Percentiles rank a stretch among this genome's conserved stretches.
These are phyloP conservation scores for Stramenopiles sp. DNA, from an alignment of 352 stramenopile genomes.

Conservation along the genomic window DNA sequence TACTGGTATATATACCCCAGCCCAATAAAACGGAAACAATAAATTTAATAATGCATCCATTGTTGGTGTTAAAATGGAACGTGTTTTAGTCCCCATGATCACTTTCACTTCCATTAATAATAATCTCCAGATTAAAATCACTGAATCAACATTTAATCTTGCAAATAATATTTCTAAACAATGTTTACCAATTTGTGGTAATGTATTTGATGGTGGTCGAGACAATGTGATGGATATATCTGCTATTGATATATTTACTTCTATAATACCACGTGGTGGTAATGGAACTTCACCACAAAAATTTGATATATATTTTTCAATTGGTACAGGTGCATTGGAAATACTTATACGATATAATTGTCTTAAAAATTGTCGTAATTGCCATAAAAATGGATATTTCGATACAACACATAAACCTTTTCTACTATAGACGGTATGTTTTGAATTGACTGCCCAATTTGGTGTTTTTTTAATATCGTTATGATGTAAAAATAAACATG, in stretches of 20 bases:
- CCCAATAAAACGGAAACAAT: constrained; percentile 77
- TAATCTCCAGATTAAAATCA: background rate
- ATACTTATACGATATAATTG: constrained; percentile 42
- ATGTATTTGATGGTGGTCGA: constrained; percentile 60
- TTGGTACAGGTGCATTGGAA: constrained; percentile 64
- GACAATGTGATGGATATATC: constrained; percentile 59
- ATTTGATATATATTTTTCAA: constrained; percentile 89
- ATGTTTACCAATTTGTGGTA: constrained; percentile 63
- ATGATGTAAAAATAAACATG: no score
- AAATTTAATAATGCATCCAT: constrained; percentile 67
- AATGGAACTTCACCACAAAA: constrained; percentile 84
- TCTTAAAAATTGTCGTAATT: constrained; percentile 24
- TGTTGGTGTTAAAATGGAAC: constrained; percentile 61
- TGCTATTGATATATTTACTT: constrained; percentile 61
- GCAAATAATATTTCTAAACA: background rate
- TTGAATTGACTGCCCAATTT: no score
- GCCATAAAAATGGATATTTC: constrained; percentile 23
- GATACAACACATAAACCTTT: constrained; percentile 27
- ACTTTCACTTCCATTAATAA: constrained; percentile 33
- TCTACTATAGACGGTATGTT: no score
- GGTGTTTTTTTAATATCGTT: no score
- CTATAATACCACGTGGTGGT: constrained; percentile 44
- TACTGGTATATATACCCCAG: constrained; percentile 77
- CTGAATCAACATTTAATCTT: background rate
- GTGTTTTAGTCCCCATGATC: constrained; percentile 64